Percentiles rank a stretch among this genome's conserved stretches.
Evolutionary conservation across 495 filamentous ascomycete species (phyloP).

Genomic region (Barbatosphaeria neglecta): DNA sequence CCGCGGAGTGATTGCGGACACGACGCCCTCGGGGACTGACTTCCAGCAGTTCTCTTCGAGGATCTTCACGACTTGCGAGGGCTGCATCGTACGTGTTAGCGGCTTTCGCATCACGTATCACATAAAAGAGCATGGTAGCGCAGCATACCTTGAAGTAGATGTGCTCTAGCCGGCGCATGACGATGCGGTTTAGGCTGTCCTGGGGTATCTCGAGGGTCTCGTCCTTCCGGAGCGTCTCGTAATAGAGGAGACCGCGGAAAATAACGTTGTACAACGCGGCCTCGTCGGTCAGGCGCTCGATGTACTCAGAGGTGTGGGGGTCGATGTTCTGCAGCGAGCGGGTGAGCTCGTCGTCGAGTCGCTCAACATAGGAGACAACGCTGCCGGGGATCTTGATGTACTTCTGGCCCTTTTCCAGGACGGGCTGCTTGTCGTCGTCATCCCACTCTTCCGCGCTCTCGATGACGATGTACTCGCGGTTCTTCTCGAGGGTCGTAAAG

Average conservation of each 20-base stretch:
- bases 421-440: constrained; percentile 87
- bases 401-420: constrained; percentile 55
- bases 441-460: constrained; percentile 97
- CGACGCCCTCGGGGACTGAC: constrained; percentile 53
- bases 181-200: constrained; percentile 76
- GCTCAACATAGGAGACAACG: constrained; percentile 86
- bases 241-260: constrained; percentile 74
- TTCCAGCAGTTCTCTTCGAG: constrained; percentile 91
- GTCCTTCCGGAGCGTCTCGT: constrained; percentile 63
- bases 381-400: constrained; percentile 82
- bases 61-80: constrained; percentile 81
- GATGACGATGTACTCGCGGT: constrained; percentile 67
- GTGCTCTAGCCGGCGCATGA: constrained; percentile 91
- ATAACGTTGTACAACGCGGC: constrained; percentile 85
- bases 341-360: constrained; percentile 94
- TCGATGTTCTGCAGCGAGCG: constrained; percentile 93
- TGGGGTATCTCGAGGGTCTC: constrained; percentile 62
- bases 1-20: constrained; percentile 74
- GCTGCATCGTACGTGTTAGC: constrained; percentile 36
- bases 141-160: constrained; percentile 85
- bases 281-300: constrained; percentile 87
- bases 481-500: constrained; percentile 65
- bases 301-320: constrained; percentile 97
- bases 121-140: too few relatives aligned
- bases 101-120: not conserved